Conservation (phyloP, 352 stramenopile species). For the Pythium volutum region DNA sequence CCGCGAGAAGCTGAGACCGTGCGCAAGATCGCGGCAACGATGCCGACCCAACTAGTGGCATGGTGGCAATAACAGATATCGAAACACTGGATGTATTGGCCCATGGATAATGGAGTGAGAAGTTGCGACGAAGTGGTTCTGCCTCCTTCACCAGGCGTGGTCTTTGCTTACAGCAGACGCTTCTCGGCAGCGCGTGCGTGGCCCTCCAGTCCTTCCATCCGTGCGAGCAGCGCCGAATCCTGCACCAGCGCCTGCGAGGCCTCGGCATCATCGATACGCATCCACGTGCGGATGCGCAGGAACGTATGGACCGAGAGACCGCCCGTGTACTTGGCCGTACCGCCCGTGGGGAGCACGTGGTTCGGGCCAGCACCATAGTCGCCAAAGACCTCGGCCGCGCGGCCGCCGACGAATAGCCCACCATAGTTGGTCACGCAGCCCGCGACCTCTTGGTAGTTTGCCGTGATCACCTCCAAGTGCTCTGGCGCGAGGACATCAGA, state of each 20-base stretch:
- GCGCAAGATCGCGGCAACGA: constrained; percentile 25
- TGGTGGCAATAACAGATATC: background rate
- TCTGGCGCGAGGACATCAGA: constrained; percentile 82
- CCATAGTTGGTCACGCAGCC: constrained; percentile 73
- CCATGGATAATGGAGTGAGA: background rate
- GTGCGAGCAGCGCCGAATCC: constrained; percentile 93
- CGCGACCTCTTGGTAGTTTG: constrained; percentile 85
- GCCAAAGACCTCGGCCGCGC: constrained; percentile 94
- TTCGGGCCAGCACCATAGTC: constrained; percentile 99
- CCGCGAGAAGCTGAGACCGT: constrained; percentile 48
- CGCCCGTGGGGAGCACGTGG: constrained; percentile 97
- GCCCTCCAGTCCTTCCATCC: constrained; percentile 84
- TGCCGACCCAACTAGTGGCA: constrained; percentile 2
- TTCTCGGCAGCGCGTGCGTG: constrained; percentile 79
- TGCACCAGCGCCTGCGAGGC: constrained; percentile 86
- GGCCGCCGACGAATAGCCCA: constrained; percentile 94
- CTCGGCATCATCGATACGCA: constrained; percentile 93
- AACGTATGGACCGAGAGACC: constrained; percentile 98
- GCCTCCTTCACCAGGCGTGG: background rate
- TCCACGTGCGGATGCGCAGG: constrained; percentile 97
- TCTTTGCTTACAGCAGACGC: constrained; percentile 57
- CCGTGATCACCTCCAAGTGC: constrained; percentile 91
- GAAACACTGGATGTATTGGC: background rate
- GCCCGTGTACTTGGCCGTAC: constrained; percentile 96
- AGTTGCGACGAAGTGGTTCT: no score